Evolutionary conservation across 2,329 filamentous ascomycete genomes (phyloP).

Genomic region (Alternaria atra): DNA sequence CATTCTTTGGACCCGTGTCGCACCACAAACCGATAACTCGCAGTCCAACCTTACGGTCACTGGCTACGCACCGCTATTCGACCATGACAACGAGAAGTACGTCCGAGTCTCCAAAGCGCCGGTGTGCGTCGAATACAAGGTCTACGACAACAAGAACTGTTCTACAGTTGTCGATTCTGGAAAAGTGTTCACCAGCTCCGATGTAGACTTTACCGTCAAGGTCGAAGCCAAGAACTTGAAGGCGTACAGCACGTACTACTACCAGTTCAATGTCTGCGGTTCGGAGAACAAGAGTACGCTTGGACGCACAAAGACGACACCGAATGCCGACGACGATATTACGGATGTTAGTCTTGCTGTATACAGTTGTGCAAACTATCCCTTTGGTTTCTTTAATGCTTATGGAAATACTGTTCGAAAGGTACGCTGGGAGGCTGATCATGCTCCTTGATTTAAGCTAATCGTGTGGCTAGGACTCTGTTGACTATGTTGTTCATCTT

Average conservation of each 20-base stretch:
- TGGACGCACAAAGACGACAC: slow-evolving; percentile 75
- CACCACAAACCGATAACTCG: slow-evolving; percentile 53
- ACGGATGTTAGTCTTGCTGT: slow-evolving; percentile 70
- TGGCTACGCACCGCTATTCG: slow-evolving; percentile 64
- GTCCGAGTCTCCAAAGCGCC: slow-evolving; percentile 65
- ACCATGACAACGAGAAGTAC: slow-evolving; percentile 63
- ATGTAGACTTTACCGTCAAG: slow-evolving; percentile 75
- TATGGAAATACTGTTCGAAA: slow-evolving; percentile 54
- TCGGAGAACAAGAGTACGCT: slow-evolving; percentile 69
- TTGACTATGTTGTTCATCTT: slow-evolving; percentile 54
- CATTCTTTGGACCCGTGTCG: slow-evolving; percentile 47
- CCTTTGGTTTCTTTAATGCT: slow-evolving; percentile 60
- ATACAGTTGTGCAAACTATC: slow-evolving; percentile 71
- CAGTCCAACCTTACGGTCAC: slow-evolving; percentile 61
- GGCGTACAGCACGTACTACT: slow-evolving; percentile 73
- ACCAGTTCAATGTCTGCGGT: slow-evolving; percentile 74
- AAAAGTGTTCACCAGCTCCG: slow-evolving; percentile 72
- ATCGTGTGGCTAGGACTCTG: slow-evolving; percentile 47
- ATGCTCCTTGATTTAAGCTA: neutral
- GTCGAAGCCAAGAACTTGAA: slow-evolving; percentile 71
- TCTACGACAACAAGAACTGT: slow-evolving; percentile 61
- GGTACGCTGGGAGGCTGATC: slow-evolving; percentile 6
- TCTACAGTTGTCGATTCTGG: slow-evolving; percentile 63
- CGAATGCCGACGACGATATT: slow-evolving; percentile 64
- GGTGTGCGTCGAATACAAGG: slow-evolving; percentile 73